Conservation (phyloP, 2,329 filamentous ascomycete genomes). For the Phialophora macrospora region DNA sequence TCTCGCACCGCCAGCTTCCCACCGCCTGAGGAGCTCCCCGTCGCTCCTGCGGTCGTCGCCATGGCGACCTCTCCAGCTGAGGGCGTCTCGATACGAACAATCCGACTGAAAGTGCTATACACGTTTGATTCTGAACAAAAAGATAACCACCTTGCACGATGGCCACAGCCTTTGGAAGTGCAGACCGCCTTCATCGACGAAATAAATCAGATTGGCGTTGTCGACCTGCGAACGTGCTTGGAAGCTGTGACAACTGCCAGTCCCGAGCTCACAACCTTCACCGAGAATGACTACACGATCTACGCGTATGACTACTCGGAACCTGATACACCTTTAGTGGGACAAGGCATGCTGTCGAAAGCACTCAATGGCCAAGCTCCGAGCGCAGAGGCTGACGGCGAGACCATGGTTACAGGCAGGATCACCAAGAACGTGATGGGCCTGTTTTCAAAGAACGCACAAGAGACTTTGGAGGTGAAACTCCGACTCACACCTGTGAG, state of each 20-base stretch:
- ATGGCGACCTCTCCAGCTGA: constrained; percentile 41
- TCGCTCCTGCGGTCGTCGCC: constrained; percentile 4
- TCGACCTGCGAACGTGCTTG: constrained; percentile 85
- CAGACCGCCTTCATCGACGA: constrained; percentile 83
- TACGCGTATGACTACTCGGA: constrained; percentile 98
- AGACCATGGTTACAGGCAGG: constrained; percentile 78
- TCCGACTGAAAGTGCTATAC: constrained; percentile 91
- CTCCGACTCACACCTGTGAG: constrained; percentile 81
- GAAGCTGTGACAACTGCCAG: constrained; percentile 79
- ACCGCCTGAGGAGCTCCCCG: constrained; percentile 22
- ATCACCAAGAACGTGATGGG: constrained; percentile 85
- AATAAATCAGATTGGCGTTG: constrained; percentile 77
- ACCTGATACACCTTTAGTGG: constrained; percentile 87
- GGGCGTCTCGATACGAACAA: constrained; percentile 59
- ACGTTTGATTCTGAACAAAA: constrained; percentile 90
- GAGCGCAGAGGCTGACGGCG: constrained; percentile 42
- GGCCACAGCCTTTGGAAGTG: constrained; percentile 77
- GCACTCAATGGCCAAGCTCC: constrained; percentile 67
- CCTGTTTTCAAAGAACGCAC: constrained; percentile 77
- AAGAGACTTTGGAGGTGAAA: constrained; percentile 91
- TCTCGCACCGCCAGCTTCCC: constrained; percentile 18
- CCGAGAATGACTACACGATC: constrained; percentile 86
- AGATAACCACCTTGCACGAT: constrained; percentile 85
- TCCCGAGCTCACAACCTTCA: constrained; percentile 78
- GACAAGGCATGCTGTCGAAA: constrained; percentile 93